Conservation (phyloP, 1,139 yeast genomes). For the Candida pseudoviswanathii region DNA sequence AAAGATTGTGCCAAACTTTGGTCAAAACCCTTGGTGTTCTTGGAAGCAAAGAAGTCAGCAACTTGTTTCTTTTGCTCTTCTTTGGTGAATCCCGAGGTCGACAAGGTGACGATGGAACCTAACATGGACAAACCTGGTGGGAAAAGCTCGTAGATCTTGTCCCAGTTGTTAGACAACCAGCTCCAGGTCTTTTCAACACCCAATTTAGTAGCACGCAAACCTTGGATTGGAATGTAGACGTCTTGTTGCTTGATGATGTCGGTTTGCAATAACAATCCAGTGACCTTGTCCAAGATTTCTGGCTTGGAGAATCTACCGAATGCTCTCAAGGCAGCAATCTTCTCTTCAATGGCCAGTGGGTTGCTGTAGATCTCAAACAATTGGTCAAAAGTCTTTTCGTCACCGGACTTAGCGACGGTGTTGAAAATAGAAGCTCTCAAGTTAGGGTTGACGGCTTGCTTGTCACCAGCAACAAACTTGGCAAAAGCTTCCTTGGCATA, state of each 20-base stretch:
- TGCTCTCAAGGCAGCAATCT: conserved; percentile 70
- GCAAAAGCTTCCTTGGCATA: conserved; percentile 60
- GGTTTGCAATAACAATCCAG: conserved; percentile 64
- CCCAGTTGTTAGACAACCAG: conserved; percentile 85
- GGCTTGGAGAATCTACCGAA: conserved; percentile 71
- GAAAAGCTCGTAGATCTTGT: conserved; percentile 56
- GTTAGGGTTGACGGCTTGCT: conserved; percentile 77
- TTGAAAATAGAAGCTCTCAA: conserved; percentile 71
- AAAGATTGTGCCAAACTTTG: conserved; percentile 71
- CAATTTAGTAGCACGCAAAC: conserved; percentile 59
- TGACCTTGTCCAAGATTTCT: conserved; percentile 60
- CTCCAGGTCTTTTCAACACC: conserved; percentile 72
- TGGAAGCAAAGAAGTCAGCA: conserved; percentile 57
- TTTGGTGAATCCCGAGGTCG: conserved; percentile 68
- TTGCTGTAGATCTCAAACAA: conserved; percentile 64
- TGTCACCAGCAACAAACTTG: conserved; percentile 64
- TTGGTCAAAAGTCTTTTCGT: conserved; percentile 61
- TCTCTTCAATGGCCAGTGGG: conserved; percentile 73
- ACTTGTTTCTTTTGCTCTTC: conserved; percentile 49
- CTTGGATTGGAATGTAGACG: conserved; percentile 74
- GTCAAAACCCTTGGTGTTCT: conserved; percentile 73
- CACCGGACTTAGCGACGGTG: conserved; percentile 69
- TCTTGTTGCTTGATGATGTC: conserved; percentile 79
- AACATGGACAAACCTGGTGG: conserved; percentile 86
- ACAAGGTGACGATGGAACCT: conserved; percentile 65